phyloP scores from a whole-genome alignment of 2,329 filamentous ascomycete species.

The Nemania sp. region DNA sequence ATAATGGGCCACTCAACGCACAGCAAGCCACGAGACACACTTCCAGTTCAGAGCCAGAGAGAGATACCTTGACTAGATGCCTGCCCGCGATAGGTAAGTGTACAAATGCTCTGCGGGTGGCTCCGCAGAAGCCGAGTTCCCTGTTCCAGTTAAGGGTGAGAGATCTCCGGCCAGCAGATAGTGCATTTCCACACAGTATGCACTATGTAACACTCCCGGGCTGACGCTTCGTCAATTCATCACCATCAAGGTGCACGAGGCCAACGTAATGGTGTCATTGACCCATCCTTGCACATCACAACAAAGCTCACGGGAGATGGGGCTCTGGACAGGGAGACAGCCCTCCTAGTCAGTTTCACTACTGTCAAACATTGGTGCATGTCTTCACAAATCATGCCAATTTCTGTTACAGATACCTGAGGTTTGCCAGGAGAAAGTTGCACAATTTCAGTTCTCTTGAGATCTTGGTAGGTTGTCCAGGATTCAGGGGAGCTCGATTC shows the following conservation, averaged over 20 bases:
- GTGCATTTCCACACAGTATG: not conserved
- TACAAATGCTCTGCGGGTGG: slow-evolving; percentile 21
- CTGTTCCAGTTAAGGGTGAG: not conserved
- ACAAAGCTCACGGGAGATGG: not conserved
- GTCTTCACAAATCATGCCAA: not conserved
- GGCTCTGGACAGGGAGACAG: not conserved
- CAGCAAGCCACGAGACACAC: slow-evolving; percentile 15
- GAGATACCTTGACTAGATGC: too few species aligned
- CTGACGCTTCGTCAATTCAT: not conserved
- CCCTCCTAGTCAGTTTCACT: not conserved
- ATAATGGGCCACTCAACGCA: not conserved
- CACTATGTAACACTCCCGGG: not conserved
- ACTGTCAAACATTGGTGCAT: not conserved
- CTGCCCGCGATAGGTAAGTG: slow-evolving; percentile 1
- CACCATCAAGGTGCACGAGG: slow-evolving; percentile 13
- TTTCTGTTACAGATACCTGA: not conserved
- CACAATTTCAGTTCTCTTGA: not conserved
- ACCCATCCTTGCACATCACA: slow-evolving; percentile 4
- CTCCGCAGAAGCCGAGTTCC: slow-evolving; percentile 6
- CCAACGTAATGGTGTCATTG: slow-evolving; percentile 22
- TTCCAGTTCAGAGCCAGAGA: not conserved
- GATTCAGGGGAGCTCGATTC: slow-evolving; percentile 6
- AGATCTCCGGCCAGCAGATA: not conserved
- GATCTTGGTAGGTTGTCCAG: not conserved
- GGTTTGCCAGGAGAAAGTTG: too few species aligned